phyloP scores from a whole-genome alignment of 1,284 basidiomycete genomes.

The Marasmius fiardii region DNA sequence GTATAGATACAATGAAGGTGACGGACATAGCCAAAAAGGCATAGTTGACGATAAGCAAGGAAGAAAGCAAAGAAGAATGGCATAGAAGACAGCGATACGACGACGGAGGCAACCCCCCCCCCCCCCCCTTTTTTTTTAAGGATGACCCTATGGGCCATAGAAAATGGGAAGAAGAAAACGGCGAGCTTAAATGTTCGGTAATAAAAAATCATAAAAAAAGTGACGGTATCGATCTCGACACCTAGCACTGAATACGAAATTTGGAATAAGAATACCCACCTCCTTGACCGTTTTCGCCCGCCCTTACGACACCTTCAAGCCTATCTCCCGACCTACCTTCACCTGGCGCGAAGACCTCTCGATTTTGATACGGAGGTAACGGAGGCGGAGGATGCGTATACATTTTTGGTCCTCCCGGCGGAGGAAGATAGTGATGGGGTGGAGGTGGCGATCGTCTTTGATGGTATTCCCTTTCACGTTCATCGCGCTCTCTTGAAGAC shows the following conservation, averaged over 20 bases:
- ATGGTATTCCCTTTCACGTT: neutral
- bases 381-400: neutral
- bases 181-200: neutral
- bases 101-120: too few relatives aligned
- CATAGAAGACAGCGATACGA: too few relatives aligned
- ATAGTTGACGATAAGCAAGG: too few relatives aligned
- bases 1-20: too few relatives aligned
- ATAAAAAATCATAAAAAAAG: neutral
- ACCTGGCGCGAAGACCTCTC: neutral
- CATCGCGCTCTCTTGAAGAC: neutral
- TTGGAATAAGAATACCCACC: constrained; percentile 2
- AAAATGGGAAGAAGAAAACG: neutral
- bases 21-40: too few relatives aligned
- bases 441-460: neutral
- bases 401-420: neutral
- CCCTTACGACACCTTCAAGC: neutral
- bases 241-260: neutral
- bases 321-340: neutral
- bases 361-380: neutral
- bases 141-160: neutral
- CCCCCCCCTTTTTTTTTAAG: too few relatives aligned
- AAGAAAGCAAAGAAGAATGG: too few relatives aligned
- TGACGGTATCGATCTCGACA: neutral
- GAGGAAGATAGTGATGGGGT: neutral
- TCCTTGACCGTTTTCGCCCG: neutral